These are phyloP conservation scores for Echinosophora koreensis DNA, from an alignment of 306 rosid genomes.

Conservation along the genomic window DNA sequence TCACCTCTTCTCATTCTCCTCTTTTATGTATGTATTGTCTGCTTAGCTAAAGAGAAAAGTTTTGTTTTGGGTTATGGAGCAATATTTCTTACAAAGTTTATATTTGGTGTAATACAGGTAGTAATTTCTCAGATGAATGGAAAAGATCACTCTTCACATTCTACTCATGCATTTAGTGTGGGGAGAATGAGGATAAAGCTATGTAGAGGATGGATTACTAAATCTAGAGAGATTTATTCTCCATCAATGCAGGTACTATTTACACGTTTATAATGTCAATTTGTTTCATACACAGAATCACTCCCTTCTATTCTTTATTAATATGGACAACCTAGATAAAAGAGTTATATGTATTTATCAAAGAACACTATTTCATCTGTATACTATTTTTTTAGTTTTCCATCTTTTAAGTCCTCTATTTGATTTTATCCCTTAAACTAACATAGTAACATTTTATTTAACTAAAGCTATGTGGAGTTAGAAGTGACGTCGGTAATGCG, in stretches of 20 bases:
- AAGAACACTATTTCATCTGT: slow-evolving; percentile 11
- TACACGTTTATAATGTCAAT: neutral
- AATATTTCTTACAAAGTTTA: slow-evolving; percentile 35
- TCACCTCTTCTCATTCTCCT: neutral
- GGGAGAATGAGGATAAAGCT: slow-evolving; percentile 97
- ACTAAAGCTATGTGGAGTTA: slow-evolving; percentile 78
- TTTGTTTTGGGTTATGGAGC: neutral
- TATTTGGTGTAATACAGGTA: slow-evolving; percentile 61
- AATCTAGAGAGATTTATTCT: slow-evolving; percentile 94
- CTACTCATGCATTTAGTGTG: slow-evolving; percentile 86
- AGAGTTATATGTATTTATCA: slow-evolving; percentile 3
- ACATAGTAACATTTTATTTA: slow-evolving; percentile 15
- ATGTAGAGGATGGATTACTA: slow-evolving; percentile 96
- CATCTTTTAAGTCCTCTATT: slow-evolving; percentile 19
- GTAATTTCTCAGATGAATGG: slow-evolving; percentile 90
- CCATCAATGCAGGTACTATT: slow-evolving; percentile 86
- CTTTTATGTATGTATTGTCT: neutral
- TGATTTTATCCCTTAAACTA: slow-evolving; percentile 41
- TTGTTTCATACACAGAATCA: neutral
- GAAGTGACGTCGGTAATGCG: slow-evolving; percentile 64
- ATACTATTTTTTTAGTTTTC: neutral
- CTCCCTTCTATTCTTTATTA: neutral
- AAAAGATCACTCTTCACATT: slow-evolving; percentile 81
- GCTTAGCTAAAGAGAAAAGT: neutral
- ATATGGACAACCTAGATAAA: slow-evolving; percentile 22